Base-by-base conservation (phyloP, 495 filamentous ascomycete genomes). In the Cladorrhinum samala region DNA sequence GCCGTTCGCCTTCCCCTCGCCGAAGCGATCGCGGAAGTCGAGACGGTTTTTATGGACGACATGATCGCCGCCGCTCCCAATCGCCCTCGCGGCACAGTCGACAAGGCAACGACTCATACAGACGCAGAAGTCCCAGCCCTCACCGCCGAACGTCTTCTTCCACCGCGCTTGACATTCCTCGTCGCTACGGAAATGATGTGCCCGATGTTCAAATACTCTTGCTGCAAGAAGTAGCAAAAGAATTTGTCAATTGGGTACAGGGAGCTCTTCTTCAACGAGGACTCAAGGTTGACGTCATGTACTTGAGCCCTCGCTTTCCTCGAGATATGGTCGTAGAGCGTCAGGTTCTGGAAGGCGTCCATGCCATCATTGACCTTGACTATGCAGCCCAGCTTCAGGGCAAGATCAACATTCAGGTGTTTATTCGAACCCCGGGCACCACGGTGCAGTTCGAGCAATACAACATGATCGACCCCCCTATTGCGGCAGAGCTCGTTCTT, bases 181-280 rank as follows among this genome's bases (percentile, higher is more conserved):
- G 84, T 53, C 81, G 92, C 54, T 78, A 80, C 46, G 82, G 87
- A 1, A 72, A 78, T 49, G 83, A 95, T 54, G 83, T 97, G 18
- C 93, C 93, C 3, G 93, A 97, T 60, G 87, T 97, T 21, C 92
- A 96, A 60, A 78, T 96, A 21, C 74, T 98, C 2, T 79, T 95
- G 1, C 68, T 89, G 13, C 85, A 92, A 57, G 84, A 91, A 61
- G 74, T 96, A 11, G 84, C 89, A 37, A 77, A 86, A 38, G 84
- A 86, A 45, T 96, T 94, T 61, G 81, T 96, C 39, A 72, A 72
- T 51, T 95, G 88, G 76, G 83, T 94, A 16, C 86, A 95, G 62
- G 77, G 80, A 39, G 76, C 83, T 2, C 92, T 98, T 62, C 75
- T 75, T 41, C 76, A 77, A 43, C 80, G 84, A 46, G 83, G 83